These are phyloP conservation scores for Solanum chaucha DNA, from an alignment of 257 asterid species.

Conservation along the genomic window DNA sequence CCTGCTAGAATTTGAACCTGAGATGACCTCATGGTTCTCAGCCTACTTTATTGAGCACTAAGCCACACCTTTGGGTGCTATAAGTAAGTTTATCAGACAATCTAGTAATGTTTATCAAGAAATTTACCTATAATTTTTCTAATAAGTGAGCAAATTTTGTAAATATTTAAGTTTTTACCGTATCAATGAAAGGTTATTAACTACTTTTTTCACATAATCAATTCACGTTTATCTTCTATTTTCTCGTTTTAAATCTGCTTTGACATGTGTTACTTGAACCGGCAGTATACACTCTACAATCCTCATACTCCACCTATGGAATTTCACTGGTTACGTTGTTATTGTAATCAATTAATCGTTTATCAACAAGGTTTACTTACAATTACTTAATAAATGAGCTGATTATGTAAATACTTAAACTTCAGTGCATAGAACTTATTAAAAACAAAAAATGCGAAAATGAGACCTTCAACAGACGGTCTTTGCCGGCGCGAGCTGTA, in stretches of 20 bases:
- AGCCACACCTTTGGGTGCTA: background rate
- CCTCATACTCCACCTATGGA: background rate
- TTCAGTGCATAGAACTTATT: background rate
- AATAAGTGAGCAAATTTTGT: background rate
- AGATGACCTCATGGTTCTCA: background rate
- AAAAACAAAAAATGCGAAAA: background rate
- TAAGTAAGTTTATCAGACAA: background rate
- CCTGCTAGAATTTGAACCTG: background rate
- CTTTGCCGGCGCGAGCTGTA: conserved; percentile 60
- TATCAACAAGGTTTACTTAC: background rate
- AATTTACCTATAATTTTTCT: background rate
- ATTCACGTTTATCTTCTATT: background rate
- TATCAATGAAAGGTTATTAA: background rate
- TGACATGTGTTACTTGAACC: background rate
- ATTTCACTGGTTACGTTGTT: background rate
- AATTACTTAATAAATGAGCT: background rate
- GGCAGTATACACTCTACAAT: background rate
- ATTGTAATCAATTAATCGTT: background rate
- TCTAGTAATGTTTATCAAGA: background rate
- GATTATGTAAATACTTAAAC: background rate
- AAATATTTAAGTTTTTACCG: background rate
- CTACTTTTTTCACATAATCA: background rate
- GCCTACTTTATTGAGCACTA: background rate
- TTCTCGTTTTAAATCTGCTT: background rate
- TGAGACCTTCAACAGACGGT: conserved; percentile 66